Conservation (phyloP, 148 eudicot genomes). For the Pharnaceum exiguum region DNA sequence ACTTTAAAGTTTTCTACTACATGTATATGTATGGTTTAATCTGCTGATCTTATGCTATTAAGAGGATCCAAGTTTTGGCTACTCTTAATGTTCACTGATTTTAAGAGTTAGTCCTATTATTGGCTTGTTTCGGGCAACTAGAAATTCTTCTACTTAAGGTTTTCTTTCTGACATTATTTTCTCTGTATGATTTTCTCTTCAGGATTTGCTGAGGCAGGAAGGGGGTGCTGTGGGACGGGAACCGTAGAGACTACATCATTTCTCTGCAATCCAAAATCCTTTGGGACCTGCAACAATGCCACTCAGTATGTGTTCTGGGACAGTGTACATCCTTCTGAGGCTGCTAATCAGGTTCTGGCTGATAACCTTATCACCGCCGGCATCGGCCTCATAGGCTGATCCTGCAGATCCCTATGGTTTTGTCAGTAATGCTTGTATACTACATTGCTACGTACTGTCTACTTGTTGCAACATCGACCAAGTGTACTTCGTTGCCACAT, state of each 20-base stretch:
- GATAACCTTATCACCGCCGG: slow-evolving; percentile 59
- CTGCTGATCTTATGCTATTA: no score
- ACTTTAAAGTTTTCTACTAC: no score
- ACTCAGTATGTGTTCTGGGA: slow-evolving; percentile 92
- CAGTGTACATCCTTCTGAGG: slow-evolving; percentile 90
- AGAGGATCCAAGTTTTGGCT: not conserved
- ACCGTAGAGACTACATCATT: slow-evolving; percentile 69
- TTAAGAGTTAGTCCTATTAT: no score
- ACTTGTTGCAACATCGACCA: not conserved
- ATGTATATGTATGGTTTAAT: no score
- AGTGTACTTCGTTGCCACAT: not conserved
- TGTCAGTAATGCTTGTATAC: not conserved
- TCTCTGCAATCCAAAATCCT: slow-evolving; percentile 70
- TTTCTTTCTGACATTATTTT: not conserved
- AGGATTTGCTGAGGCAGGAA: slow-evolving; percentile 84
- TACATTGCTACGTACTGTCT: not conserved
- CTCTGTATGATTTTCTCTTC: not conserved
- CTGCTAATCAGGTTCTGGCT: slow-evolving; percentile 79
- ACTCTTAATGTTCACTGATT: no score
- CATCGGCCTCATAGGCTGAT: slow-evolving; percentile 48
- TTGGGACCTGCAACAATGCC: slow-evolving; percentile 85
- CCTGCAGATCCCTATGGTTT: not conserved
- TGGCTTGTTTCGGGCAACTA: no score
- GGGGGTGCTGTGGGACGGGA: slow-evolving; percentile 96
- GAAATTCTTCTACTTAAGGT: no score